Conservation (phyloP, 441 rosid genomes). For the Adansonia rubrostipa region DNA sequence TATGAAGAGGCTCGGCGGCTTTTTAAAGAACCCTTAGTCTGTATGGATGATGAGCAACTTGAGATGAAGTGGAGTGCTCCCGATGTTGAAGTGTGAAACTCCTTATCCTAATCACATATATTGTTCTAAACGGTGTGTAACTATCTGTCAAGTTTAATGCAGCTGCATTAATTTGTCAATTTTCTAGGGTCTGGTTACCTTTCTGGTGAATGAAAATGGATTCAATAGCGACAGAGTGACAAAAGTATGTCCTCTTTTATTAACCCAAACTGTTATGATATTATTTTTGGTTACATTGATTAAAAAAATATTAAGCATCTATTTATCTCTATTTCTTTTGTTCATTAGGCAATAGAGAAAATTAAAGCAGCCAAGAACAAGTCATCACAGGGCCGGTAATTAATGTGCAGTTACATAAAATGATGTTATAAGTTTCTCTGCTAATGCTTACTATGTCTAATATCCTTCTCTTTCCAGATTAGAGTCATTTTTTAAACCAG, state of each 20-base stretch:
- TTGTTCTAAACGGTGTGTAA: background rate
- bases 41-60: slow-evolving; percentile 62
- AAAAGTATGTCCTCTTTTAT: slow-evolving; percentile 52
- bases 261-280: slow-evolving; percentile 3
- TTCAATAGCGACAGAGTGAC: slow-evolving; percentile 84
- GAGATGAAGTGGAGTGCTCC: slow-evolving; percentile 84
- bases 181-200: slow-evolving; percentile 64
- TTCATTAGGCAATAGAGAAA: slow-evolving; percentile 82
- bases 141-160: slow-evolving; percentile 1
- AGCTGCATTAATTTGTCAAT: slow-evolving; percentile 19
- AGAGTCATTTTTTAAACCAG: slow-evolving; percentile 93
- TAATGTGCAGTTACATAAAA: slow-evolving; percentile 24
- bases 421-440: background rate
- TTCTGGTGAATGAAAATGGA: slow-evolving; percentile 87
- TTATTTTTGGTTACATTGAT: slow-evolving; percentile 27
- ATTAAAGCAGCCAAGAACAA: slow-evolving; percentile 93
- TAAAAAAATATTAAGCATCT: background rate
- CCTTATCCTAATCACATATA: background rate
- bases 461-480: slow-evolving; percentile 47
- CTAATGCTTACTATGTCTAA: slow-evolving; percentile 21
- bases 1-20: slow-evolving; percentile 80
- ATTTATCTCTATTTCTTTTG: slow-evolving; percentile 23
- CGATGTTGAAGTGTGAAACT: slow-evolving; percentile 63
- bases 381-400: slow-evolving; percentile 93
- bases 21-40: slow-evolving; percentile 82